Percentiles rank a stretch among this genome's conserved stretches.
Evolutionary conservation across 2,329 filamentous ascomycete species (phyloP).

Genomic region (Xylariaceae sp.): DNA sequence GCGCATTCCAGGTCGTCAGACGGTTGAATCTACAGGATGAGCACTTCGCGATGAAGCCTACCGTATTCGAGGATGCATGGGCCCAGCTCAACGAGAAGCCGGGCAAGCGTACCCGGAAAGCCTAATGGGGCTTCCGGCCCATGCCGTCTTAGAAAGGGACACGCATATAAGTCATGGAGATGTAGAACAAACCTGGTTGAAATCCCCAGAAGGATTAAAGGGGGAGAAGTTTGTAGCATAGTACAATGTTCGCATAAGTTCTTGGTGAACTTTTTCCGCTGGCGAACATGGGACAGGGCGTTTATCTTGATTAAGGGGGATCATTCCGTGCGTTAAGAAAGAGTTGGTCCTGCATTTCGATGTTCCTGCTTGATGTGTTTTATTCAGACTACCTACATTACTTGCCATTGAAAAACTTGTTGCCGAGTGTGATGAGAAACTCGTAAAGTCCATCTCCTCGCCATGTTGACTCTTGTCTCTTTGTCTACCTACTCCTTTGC

Average conservation of each 20-base stretch:
- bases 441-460: not conserved
- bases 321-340: not conserved
- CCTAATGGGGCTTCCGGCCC: slow-evolving; percentile 10
- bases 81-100: slow-evolving; percentile 29
- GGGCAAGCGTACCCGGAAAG: slow-evolving; percentile 13
- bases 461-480: not conserved
- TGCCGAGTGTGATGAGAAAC: not conserved
- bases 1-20: slow-evolving; percentile 83
- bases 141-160: not conserved
- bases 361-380: slow-evolving; percentile 2
- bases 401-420: too few relatives aligned
- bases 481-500: not conserved
- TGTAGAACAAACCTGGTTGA: too few relatives aligned
- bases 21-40: slow-evolving; percentile 61
- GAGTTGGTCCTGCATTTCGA: not conserved
- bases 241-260: not conserved
- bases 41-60: slow-evolving; percentile 54
- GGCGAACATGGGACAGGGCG: not conserved
- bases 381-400: not conserved
- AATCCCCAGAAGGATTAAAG: too few relatives aligned
- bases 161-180: too few relatives aligned
- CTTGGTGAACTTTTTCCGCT: not conserved
- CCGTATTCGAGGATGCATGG: slow-evolving; percentile 68
- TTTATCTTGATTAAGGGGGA: not conserved
- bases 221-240: too few relatives aligned